Conservation (phyloP, 257 asterid species). For the Parsonsia alboflavescens region DNA sequence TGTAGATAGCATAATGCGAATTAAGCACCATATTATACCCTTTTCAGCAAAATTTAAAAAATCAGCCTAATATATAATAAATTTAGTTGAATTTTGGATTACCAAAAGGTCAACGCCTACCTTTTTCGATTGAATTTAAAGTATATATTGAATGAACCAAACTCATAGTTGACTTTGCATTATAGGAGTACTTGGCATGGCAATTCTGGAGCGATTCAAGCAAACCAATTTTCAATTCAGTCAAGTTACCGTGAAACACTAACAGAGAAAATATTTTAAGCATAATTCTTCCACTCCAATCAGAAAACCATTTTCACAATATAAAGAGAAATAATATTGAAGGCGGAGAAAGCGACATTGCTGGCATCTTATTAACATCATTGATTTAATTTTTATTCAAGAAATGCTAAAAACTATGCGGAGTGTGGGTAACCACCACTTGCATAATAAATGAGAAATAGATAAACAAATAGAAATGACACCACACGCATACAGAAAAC, state of each 20-base stretch:
- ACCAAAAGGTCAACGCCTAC: conserved; percentile 6
- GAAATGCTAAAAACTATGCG: conserved; percentile 11
- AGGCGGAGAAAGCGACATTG: conserved; percentile 23
- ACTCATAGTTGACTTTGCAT: conserved; percentile 25
- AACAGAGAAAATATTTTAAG: not conserved
- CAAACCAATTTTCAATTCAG: conserved; percentile 5
- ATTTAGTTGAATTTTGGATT: not conserved
- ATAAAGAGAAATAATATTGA: conserved; percentile 11
- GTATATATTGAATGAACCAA: conserved; percentile 4
- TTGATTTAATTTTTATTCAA: not conserved
- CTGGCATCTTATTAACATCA: conserved; percentile 14
- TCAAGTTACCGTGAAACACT: not conserved
- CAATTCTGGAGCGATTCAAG: conserved; percentile 12
- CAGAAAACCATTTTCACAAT: conserved; percentile 12
- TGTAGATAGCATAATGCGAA: not conserved
- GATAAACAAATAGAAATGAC: conserved; percentile 1
- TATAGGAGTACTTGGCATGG: not conserved
- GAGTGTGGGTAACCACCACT: conserved; percentile 29
- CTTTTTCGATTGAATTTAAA: not conserved
- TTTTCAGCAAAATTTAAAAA: not conserved
- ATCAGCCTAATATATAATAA: conserved; percentile 1
- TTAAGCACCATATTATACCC: conserved; percentile 7
- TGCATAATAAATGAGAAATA: conserved; percentile 10
- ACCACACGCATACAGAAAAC: conserved; percentile 7
- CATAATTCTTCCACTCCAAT: conserved; percentile 5